Conservation (phyloP, 805 yeast genomes). For the Kazachstania bromeliacearum region DNA sequence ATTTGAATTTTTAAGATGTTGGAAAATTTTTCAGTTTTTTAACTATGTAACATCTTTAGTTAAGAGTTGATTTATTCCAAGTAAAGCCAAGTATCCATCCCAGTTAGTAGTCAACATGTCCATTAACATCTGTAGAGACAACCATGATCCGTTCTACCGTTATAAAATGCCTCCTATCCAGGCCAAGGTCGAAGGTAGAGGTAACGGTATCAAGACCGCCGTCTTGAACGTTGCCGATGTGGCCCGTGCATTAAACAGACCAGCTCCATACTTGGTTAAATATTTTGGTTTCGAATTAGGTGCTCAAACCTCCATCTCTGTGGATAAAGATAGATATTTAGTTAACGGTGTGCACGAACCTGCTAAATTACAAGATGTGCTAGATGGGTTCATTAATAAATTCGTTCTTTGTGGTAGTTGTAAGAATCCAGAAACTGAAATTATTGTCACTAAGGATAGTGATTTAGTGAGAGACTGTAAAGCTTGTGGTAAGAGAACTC, state of each 20-base stretch:
- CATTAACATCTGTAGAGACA: conserved; percentile 92
- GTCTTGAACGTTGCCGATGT: conserved; percentile 85
- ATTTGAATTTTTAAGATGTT: too few species aligned
- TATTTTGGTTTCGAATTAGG: conserved; percentile 95
- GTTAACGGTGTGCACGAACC: conserved; percentile 95
- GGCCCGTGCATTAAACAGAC: conserved; percentile 89
- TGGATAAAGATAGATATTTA: conserved; percentile 72
- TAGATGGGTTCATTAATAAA: conserved; percentile 89
- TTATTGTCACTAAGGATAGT: conserved; percentile 58
- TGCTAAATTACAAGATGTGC: conserved; percentile 78
- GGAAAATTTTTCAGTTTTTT: too few species aligned
- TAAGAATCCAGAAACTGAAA: conserved; percentile 96
- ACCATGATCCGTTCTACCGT: conserved; percentile 97
- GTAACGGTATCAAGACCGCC: conserved; percentile 97
- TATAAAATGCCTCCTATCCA: conserved; percentile 98
- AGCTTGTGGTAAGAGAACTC: conserved; percentile 91
- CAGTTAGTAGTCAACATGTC: conserved; percentile 46
- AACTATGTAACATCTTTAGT: too few species aligned
- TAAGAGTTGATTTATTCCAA: not conserved
- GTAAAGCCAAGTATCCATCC: too few species aligned
- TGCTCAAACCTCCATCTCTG: conserved; percentile 83
- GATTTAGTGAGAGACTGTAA: conserved; percentile 85
- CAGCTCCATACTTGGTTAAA: conserved; percentile 84
- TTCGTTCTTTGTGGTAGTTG: conserved; percentile 91
- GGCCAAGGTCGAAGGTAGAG: conserved; percentile 96